Evolutionary conservation across 2,329 filamentous ascomycete species (phyloP).

Genomic region (Aureobasidium pullulans): DNA sequence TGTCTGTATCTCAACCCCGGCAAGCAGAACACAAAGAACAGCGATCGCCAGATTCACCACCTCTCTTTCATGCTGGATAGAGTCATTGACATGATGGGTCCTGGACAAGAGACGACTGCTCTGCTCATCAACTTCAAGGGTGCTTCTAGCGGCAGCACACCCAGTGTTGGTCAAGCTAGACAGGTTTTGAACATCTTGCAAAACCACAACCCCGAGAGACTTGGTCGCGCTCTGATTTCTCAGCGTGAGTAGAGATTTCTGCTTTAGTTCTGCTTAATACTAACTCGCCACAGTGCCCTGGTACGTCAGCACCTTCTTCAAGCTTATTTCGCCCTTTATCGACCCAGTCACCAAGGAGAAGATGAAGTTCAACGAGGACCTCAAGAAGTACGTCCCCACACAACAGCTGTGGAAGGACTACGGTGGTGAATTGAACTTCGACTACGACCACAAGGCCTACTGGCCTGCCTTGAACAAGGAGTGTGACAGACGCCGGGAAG

Average conservation of each 20-base stretch:
- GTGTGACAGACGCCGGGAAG: constrained; percentile 57
- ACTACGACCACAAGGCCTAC: constrained; percentile 82
- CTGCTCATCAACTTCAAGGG: constrained; percentile 89
- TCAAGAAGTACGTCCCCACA: constrained; percentile 70
- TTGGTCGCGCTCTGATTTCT: constrained; percentile 82
- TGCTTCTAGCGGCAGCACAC: constrained; percentile 67
- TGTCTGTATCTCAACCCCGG: constrained; percentile 87
- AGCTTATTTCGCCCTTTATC: constrained; percentile 91
- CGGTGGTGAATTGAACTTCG: constrained; percentile 75
- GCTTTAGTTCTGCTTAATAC: background rate
- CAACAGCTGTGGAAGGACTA: constrained; percentile 75
- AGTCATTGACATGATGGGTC: constrained; percentile 76
- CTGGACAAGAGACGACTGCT: constrained; percentile 78
- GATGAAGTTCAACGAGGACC: constrained; percentile 94
- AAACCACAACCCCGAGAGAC: constrained; percentile 87
- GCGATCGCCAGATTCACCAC: constrained; percentile 83
- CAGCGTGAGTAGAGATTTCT: constrained; percentile 55
- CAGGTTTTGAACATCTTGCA: constrained; percentile 88
- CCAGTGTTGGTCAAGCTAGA: constrained; percentile 66
- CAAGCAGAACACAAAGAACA: constrained; percentile 84
- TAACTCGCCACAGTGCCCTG: constrained; percentile 62
- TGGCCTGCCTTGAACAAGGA: constrained; percentile 79
- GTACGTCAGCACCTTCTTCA: constrained; percentile 91
- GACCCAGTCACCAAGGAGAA: constrained; percentile 90
- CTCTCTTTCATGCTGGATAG: constrained; percentile 94